Evolutionary conservation across 164 flowering plant species (phyloP).

Genomic region (Stephania japonica): DNA sequence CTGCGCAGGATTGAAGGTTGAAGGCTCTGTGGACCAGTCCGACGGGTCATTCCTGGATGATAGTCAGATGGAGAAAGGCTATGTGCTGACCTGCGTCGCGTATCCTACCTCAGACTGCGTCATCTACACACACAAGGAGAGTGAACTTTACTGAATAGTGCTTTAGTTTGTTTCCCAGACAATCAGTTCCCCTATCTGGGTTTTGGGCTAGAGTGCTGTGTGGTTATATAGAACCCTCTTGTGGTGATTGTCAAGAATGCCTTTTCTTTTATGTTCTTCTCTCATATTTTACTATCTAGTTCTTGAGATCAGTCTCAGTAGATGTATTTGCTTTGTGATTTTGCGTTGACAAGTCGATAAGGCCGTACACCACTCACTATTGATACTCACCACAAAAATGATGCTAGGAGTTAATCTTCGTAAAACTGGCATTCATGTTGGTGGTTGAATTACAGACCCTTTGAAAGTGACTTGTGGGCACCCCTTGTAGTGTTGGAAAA

Average conservation of each 20-base stretch:
- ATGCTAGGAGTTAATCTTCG: background rate
- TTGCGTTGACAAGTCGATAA: background rate
- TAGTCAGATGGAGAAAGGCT: constrained; percentile 42
- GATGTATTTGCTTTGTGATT: background rate
- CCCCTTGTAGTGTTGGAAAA: too few relatives aligned
- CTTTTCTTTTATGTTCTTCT: background rate
- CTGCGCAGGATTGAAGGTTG: constrained; percentile 54
- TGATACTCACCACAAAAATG: background rate
- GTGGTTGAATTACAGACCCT: background rate
- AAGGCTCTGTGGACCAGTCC: constrained; percentile 62
- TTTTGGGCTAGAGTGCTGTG: background rate
- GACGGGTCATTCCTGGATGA: constrained; percentile 81
- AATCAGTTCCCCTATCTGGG: background rate
- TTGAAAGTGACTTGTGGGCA: background rate
- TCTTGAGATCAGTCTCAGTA: background rate
- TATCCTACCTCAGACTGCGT: constrained; percentile 64
- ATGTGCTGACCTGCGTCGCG: constrained; percentile 60
- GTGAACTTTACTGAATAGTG: constrained; percentile 44
- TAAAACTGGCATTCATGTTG: background rate
- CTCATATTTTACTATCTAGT: background rate
- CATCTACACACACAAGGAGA: constrained; percentile 76
- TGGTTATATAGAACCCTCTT: background rate
- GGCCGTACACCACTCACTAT: background rate
- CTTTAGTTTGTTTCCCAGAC: background rate
- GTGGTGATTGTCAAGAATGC: background rate